Percentiles rank a stretch among this genome's conserved stretches.
Conservation (phyloP, 2,329 filamentous ascomycete species). For the Diplodia scrobiculata region DNA sequence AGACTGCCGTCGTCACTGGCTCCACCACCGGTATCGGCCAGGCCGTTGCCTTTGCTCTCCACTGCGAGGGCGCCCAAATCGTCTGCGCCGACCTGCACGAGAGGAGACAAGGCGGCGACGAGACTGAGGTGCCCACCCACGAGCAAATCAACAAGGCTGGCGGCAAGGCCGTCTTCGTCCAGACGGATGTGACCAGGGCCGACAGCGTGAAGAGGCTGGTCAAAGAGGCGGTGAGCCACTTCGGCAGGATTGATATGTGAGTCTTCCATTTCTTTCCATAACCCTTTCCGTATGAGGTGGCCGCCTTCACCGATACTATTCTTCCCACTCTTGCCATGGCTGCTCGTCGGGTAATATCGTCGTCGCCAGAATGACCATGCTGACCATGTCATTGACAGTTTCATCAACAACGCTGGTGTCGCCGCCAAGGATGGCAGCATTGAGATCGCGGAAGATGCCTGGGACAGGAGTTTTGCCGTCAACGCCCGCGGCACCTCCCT, state of each 20-base stretch:
- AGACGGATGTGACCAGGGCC: conserved; percentile 37
- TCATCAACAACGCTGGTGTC: conserved; percentile 41
- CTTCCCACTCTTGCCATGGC: too few relatives aligned
- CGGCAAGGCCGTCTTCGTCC: conserved; percentile 33
- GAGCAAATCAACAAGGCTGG: conserved; percentile 31
- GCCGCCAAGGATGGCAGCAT: conserved; percentile 35
- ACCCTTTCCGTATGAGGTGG: conserved; percentile 7
- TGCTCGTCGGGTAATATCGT: conserved; percentile 31
- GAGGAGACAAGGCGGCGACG: conserved; percentile 6
- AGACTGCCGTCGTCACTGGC: conserved; percentile 41
- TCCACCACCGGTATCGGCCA: conserved; percentile 40
- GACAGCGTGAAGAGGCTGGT: conserved; percentile 33
- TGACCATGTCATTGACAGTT: conserved; percentile 29
- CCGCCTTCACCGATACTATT: neutral
- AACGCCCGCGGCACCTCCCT: conserved; percentile 42
- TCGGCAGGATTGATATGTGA: conserved; percentile 41
- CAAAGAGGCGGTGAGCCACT: conserved; percentile 36
- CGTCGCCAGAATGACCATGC: conserved; percentile 26
- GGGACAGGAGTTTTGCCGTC: conserved; percentile 39
- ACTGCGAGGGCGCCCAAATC: conserved; percentile 32
- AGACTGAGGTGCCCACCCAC: conserved; percentile 24
- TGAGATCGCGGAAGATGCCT: conserved; percentile 36
- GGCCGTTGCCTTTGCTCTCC: conserved; percentile 32
- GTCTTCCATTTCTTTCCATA: conserved; percentile 15
- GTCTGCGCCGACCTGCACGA: conserved; percentile 32